These are phyloP conservation scores for Coffea humblotiana DNA, from an alignment of 305 asterid genomes.

Conservation along the genomic window DNA sequence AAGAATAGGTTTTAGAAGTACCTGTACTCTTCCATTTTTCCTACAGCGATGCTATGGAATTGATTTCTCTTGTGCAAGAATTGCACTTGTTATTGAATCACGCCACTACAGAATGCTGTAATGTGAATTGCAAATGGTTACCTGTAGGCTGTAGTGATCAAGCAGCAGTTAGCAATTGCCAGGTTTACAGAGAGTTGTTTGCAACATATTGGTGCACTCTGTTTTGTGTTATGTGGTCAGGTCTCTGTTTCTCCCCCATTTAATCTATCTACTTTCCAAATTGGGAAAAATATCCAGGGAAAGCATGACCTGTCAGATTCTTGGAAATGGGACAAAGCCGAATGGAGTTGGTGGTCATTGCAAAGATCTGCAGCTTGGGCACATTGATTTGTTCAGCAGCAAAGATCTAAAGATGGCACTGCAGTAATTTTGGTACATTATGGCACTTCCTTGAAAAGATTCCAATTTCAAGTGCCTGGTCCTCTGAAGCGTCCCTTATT, in stretches of 20 bases:
- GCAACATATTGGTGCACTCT: neutral
- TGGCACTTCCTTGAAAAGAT: neutral
- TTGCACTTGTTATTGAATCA: neutral
- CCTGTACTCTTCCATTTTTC: no score
- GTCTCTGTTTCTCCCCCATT: neutral
- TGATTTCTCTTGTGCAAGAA: no score
- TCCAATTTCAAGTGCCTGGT: neutral
- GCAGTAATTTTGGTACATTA: constrained; percentile 28
- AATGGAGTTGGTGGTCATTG: constrained; percentile 17
- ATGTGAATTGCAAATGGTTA: neutral
- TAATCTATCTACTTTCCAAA: neutral
- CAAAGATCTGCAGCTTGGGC: constrained; percentile 31
- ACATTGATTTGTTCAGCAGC: constrained; percentile 22
- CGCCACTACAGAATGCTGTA: neutral
- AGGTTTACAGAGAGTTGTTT: neutral
- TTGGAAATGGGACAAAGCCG: constrained; percentile 26
- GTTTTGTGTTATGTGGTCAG: neutral
- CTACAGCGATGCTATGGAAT: no score
- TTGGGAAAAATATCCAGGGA: constrained; percentile 45
- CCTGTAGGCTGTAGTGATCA: neutral
- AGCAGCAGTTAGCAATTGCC: neutral
- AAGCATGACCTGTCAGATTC: constrained; percentile 27
- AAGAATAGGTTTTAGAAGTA: no score
- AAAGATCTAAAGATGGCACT: constrained; percentile 25
- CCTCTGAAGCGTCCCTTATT: neutral